A percentile compares a stretch with the other conserved stretches of the same genome.
Conservation (phyloP, 2,329 filamentous ascomycete genomes). For the Myriosclerotinia curreyana region DNA sequence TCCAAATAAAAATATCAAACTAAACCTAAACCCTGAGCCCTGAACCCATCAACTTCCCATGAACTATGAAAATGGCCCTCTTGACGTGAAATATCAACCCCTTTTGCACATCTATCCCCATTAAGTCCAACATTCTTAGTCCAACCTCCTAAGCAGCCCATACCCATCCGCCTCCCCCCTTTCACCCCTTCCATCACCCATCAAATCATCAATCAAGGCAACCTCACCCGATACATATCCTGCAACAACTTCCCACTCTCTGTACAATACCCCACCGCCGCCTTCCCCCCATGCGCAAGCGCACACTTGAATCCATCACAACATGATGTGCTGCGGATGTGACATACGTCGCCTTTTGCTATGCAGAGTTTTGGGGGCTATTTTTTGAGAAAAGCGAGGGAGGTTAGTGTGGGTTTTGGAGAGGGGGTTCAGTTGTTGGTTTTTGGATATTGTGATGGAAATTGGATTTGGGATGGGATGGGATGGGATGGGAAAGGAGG, state of each 20-base stretch:
- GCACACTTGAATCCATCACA: conserved; percentile 12
- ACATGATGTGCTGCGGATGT: neutral
- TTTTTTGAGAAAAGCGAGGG: rapidly evolving
- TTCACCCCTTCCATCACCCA: neutral
- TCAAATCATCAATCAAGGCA: neutral
- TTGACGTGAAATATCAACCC: no score
- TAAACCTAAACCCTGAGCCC: no score
- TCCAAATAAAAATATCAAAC: neutral
- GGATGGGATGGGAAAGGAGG: no score
- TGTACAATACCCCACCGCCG: conserved; percentile 3
- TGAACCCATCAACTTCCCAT: no score
- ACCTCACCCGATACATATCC: neutral
- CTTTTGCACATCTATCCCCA: no score
- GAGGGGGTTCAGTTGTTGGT: no score
- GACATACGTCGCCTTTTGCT: neutral
- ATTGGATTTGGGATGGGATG: neutral
- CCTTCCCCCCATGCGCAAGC: conserved; percentile 11
- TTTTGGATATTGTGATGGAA: no score
- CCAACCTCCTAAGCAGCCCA: no score
- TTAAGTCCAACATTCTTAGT: no score
- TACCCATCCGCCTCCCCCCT: neutral
- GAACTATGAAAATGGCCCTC: no score
- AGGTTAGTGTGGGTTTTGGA: neutral
- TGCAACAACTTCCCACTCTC: conserved; percentile 8
- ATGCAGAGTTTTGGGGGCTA: neutral